A percentile compares a stretch with the other conserved stretches of the same genome.
Conservation (phyloP, 495 filamentous ascomycete species). For the Penicillium canariense region DNA sequence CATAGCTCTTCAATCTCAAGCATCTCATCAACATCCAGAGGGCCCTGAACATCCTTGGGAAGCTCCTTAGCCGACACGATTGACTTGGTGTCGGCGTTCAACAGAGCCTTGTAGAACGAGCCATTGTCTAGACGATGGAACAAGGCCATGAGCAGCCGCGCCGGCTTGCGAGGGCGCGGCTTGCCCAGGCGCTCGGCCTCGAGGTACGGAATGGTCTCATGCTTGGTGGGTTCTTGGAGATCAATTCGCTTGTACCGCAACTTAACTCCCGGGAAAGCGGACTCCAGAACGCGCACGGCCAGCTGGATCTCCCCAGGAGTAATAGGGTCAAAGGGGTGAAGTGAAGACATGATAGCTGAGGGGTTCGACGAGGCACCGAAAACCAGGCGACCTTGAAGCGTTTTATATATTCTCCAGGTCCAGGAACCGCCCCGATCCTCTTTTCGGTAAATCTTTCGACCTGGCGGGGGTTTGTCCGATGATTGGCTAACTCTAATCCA, state of each 20-base stretch:
- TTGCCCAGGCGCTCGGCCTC: slow-evolving; percentile 39
- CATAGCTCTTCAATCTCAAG: slow-evolving; percentile 41
- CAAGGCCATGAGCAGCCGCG: slow-evolving; percentile 39
- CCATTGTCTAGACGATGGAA: slow-evolving; percentile 44
- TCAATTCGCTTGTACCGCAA: slow-evolving; percentile 48
- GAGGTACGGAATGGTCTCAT: slow-evolving; percentile 42
- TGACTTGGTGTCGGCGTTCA: slow-evolving; percentile 42
- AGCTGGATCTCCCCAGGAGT: slow-evolving; percentile 43
- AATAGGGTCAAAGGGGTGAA: slow-evolving; percentile 46
- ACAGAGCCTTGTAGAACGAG: slow-evolving; percentile 40
- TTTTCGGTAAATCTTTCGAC: slow-evolving; percentile 26
- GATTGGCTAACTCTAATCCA: slow-evolving; percentile 13
- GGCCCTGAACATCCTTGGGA: slow-evolving; percentile 41
- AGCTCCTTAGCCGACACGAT: slow-evolving; percentile 40
- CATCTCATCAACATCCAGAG: slow-evolving; percentile 42
- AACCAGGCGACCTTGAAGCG: neutral
- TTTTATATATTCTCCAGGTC: neutral
- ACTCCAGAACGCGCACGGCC: slow-evolving; percentile 38
- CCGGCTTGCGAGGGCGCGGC: slow-evolving; percentile 34
- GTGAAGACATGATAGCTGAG: slow-evolving; percentile 22
- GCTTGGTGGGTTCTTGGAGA: slow-evolving; percentile 42
- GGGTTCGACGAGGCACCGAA: neutral
- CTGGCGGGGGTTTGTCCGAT: neutral
- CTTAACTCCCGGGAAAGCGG: slow-evolving; percentile 38
- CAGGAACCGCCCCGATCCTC: neutral